Evolutionary conservation across 495 filamentous ascomycete genomes (phyloP).

Genomic region (Hyaloscypha hepaticicola): DNA sequence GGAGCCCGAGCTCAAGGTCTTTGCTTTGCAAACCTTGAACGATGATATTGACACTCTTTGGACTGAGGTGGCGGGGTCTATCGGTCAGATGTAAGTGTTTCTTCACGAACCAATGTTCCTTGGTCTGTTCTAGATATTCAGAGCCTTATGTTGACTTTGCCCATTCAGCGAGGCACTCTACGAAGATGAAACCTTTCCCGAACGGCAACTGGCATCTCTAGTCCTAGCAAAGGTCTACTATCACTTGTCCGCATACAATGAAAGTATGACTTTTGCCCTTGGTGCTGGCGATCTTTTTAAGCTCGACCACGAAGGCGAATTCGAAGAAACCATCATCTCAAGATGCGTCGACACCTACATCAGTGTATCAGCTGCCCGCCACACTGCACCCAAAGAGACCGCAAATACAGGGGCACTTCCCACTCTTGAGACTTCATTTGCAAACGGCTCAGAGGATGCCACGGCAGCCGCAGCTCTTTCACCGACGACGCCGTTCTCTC

Average conservation of each 20-base stretch:
- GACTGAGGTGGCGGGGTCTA: constrained; percentile 90
- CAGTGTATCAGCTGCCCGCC: constrained; percentile 70
- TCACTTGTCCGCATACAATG: constrained; percentile 96
- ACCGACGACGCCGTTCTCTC: constrained; percentile 90
- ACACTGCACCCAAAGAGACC: constrained; percentile 51
- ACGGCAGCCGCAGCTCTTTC: constrained; percentile 73
- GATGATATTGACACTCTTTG: constrained; percentile 94
- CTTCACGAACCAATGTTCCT: neutral
- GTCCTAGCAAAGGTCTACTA: constrained; percentile 98
- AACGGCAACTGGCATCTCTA: constrained; percentile 90
- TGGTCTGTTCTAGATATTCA: constrained; percentile 8
- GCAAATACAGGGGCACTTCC: constrained; percentile 54
- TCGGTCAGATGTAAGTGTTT: constrained; percentile 84
- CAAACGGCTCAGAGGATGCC: constrained; percentile 56
- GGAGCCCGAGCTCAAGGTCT: constrained; percentile 87
- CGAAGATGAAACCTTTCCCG: constrained; percentile 91
- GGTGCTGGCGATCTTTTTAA: constrained; percentile 94
- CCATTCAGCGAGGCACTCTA: constrained; percentile 83
- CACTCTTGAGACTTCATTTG: constrained; percentile 73
- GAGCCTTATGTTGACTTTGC: constrained; percentile 20
- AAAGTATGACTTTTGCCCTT: constrained; percentile 97
- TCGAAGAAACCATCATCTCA: constrained; percentile 97
- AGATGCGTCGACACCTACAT: constrained; percentile 99
- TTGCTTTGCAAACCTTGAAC: constrained; percentile 90
- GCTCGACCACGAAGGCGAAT: constrained; percentile 88